These are phyloP conservation scores for Ustilaginoidea virens DNA, from an alignment of 2,329 filamentous ascomycete genomes.

Conservation along the genomic window DNA sequence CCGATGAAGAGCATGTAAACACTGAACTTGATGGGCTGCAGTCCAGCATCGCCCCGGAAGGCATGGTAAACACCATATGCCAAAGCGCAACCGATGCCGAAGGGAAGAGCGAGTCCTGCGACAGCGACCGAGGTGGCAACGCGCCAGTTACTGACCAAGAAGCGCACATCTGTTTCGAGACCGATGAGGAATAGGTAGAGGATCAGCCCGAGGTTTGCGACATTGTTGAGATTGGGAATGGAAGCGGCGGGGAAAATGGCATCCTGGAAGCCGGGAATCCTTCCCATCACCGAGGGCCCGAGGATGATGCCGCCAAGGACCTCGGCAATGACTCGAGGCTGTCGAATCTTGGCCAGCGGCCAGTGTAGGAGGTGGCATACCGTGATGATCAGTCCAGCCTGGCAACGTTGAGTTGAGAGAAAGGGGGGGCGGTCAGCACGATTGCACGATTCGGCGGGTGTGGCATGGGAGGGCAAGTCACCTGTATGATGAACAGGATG, in stretches of 20 bases:
- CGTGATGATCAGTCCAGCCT: conserved; percentile 30
- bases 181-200: conserved; percentile 81
- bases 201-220: conserved; percentile 70
- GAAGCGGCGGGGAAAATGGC: conserved; percentile 65
- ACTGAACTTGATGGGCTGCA: conserved; percentile 30
- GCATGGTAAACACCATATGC: conserved; percentile 68
- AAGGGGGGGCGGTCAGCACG: too few species aligned
- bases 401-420: not conserved
- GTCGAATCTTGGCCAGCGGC: conserved; percentile 60
- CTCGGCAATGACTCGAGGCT: conserved; percentile 72
- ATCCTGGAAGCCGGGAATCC: conserved; percentile 61
- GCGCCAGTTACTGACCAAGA: conserved; percentile 66
- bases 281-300: conserved; percentile 76
- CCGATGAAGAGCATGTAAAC: conserved; percentile 63
- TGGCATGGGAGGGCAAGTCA: conserved; percentile 8
- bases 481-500: conserved; percentile 62
- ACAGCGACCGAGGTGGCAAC: conserved; percentile 63
- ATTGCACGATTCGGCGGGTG: too few species aligned
- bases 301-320: conserved; percentile 75
- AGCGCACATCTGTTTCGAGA: conserved; percentile 69
- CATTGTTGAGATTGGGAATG: conserved; percentile 59
- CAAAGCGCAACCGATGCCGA: conserved; percentile 66
- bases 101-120: conserved; percentile 68
- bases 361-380: conserved; percentile 46
- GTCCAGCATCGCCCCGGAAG: conserved; percentile 35